Evolutionary conservation across 2,329 filamentous ascomycete genomes (phyloP).

Genomic region (Curvularia lunata): DNA sequence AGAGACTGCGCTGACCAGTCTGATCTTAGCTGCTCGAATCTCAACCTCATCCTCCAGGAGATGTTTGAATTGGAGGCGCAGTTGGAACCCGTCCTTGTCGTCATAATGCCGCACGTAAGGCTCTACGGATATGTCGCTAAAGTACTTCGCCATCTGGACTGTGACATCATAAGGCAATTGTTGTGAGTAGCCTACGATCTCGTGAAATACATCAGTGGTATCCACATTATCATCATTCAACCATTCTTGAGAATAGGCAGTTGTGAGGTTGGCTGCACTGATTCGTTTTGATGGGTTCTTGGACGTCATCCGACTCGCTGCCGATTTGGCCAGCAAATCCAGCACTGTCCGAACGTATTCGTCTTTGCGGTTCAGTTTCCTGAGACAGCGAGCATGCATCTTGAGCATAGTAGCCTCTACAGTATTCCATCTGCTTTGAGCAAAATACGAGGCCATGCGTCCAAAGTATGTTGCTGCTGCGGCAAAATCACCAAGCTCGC

Average conservation of each 20-base stretch:
- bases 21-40: constrained; percentile 69
- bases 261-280: constrained; percentile 10
- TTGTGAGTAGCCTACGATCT: constrained; percentile 57
- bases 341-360: constrained; percentile 80
- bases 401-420: constrained; percentile 84
- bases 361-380: constrained; percentile 74
- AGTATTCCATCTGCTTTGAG: constrained; percentile 76
- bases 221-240: constrained; percentile 49
- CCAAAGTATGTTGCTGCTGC: constrained; percentile 80
- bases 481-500: constrained; percentile 71
- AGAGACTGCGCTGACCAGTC: constrained; percentile 62
- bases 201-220: constrained; percentile 46
- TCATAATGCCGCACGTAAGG: constrained; percentile 72
- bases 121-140: constrained; percentile 71
- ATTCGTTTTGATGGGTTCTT: constrained; percentile 28
- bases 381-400: constrained; percentile 84
- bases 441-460: constrained; percentile 74
- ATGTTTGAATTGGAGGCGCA: constrained; percentile 72
- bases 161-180: constrained; percentile 66
- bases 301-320: constrained; percentile 42
- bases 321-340: constrained; percentile 73
- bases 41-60: constrained; percentile 73
- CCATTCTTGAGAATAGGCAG: constrained; percentile 35
- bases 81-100: constrained; percentile 74
- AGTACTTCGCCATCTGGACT: constrained; percentile 75